These are phyloP conservation scores for Verticillium alfalfae DNA, from an alignment of 2,329 filamentous ascomycete genomes.

Conservation along the genomic window DNA sequence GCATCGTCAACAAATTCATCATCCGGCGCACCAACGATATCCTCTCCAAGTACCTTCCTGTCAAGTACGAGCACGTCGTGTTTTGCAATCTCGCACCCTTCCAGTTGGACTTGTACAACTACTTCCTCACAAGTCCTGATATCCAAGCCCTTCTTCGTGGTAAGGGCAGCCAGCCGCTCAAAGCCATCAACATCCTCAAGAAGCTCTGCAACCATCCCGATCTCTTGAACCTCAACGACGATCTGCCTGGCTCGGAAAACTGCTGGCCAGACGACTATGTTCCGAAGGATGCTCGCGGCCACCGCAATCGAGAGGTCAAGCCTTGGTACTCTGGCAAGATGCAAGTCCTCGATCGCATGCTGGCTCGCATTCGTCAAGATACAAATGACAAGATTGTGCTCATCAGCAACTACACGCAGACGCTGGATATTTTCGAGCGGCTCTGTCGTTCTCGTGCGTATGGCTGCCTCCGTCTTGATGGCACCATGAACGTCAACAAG, in stretches of 20 bases:
- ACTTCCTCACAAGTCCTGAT: constrained; percentile 92
- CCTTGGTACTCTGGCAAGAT: constrained; percentile 98
- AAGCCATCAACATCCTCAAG: constrained; percentile 94
- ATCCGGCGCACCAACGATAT: constrained; percentile 98
- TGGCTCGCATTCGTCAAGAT: constrained; percentile 88
- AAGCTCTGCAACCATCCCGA: constrained; percentile 99
- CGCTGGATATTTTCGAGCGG: constrained; percentile 87
- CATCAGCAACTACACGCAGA: constrained; percentile 97
- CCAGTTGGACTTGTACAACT: constrained; percentile 89
- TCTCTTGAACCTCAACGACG: constrained; percentile 73
- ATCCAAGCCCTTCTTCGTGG: constrained; percentile 88
- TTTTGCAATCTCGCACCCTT: constrained; percentile 95
- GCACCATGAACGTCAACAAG: constrained; percentile 97
- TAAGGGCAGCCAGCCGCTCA: constrained; percentile 92
- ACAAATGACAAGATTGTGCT: constrained; percentile 99
- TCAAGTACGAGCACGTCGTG: constrained; percentile 99
- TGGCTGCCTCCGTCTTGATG: constrained; percentile 83
- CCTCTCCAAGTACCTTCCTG: constrained; percentile 90
- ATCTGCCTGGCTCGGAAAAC: constrained; percentile 81
- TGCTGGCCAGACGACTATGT: constrained; percentile 83
- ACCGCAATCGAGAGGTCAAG: constrained; percentile 84
- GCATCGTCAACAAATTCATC: constrained; percentile 94
- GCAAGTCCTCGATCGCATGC: constrained; percentile 96
- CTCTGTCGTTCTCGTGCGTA: constrained; percentile 83
- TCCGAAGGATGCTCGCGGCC: constrained; percentile 75